Base-by-base conservation (phyloP, 345 rosid genomes). In the Odontarrhena argentea region DNA sequence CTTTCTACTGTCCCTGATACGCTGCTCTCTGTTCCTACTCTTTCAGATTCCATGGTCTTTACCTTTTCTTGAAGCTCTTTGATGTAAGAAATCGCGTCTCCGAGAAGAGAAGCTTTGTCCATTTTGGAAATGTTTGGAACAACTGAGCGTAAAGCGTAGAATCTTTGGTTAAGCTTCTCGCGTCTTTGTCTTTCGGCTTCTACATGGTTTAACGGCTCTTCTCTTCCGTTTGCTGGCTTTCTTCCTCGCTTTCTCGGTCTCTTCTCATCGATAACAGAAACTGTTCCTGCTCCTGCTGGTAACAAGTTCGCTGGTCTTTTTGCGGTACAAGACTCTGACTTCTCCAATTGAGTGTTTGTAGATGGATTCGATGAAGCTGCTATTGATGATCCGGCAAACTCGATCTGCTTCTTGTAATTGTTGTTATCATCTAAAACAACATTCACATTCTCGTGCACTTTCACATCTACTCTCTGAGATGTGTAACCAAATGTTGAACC, bases 61-160 rank as follows among this genome's bases (percentile, higher is more conserved):
- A 88, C 85, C 77, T 85, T 91, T 44, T 78, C 89, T 73, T 94
- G 99, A 58, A 94, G 97, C 80, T 94, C 99, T 41, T 87, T 88
- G 64, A 94, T 94, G 58, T 94, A 88, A 58, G 97, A 82, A 67
- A 94, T 94, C 22, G 97, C 97, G 69, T 94, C 99, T 58, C 92
- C 97, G 14, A 94, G 75, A 47, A 94, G 67, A 4, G 99, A 94
- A 12, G 99, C 99, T 78, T 94, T 94, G 73, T 94, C 99, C 99
- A 94, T 94, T 79, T 94, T 94, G 7, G 99, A 91, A 43, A 94
- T 91, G 76, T 94, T 94, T n/a, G 99, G 99, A 22, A 94, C 99
- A 44, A 94, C 99, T 8, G 99, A 87, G 2, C 99, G 79, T 51
- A 94, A 77, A 0, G 97, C 97, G 37, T 91, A 94, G 82, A 94